A percentile compares a stretch with the other conserved stretches of the same genome.
Evolutionary conservation across 148 eudicot species (phyloP).

Genomic region (Beta vulgaris): DNA sequence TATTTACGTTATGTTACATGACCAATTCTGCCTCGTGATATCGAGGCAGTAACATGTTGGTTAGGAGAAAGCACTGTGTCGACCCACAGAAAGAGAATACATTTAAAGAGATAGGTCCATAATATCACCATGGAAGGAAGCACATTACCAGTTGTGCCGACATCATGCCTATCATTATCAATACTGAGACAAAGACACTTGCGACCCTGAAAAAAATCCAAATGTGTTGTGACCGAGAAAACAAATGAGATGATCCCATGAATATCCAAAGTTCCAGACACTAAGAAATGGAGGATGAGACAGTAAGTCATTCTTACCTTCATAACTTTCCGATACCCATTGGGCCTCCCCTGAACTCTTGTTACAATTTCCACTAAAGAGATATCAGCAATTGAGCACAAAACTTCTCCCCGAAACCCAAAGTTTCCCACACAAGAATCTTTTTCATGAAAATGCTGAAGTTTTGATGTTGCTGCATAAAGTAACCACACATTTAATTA

Average conservation of each 20-base stretch:
- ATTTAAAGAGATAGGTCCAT: not conserved
- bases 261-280: not conserved
- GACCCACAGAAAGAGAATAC: not conserved
- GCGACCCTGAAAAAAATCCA: slow-evolving; percentile 50
- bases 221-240: slow-evolving; percentile 17
- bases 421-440: slow-evolving; percentile 43
- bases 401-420: slow-evolving; percentile 84
- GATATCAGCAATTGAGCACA: slow-evolving; percentile 85
- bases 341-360: slow-evolving; percentile 80
- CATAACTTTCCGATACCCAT: slow-evolving; percentile 87
- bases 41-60: not conserved
- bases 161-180: slow-evolving; percentile 65
- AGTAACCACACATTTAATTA: slow-evolving; percentile 9
- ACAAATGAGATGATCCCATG: slow-evolving; percentile 11
- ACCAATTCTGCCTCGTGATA: not conserved
- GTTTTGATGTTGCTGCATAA: slow-evolving; percentile 74
- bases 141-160: slow-evolving; percentile 77
- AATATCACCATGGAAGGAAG: not conserved
- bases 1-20: not conserved
- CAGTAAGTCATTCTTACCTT: slow-evolving; percentile 45
- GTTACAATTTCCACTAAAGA: slow-evolving; percentile 79
- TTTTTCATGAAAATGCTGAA: slow-evolving; percentile 31
- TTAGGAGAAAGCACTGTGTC: not conserved
- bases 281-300: slow-evolving; percentile 1
- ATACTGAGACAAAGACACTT: slow-evolving; percentile 81